These are phyloP conservation scores for Barbarea vulgaris DNA, from an alignment of 345 rosid species.

Conservation along the genomic window DNA sequence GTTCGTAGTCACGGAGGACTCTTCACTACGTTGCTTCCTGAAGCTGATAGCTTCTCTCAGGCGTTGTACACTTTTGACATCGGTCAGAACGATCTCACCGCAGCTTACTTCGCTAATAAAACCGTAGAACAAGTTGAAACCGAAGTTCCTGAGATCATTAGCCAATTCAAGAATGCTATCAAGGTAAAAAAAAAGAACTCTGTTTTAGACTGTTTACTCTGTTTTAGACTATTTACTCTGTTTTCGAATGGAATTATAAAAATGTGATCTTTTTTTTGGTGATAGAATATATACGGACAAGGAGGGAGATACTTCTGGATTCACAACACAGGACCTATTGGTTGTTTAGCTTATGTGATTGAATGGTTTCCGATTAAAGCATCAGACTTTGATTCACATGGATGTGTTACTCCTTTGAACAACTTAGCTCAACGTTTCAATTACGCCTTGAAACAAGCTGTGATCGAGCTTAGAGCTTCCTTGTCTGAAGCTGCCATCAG, in stretches of 20 bases:
- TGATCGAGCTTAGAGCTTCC: slow-evolving; percentile 46
- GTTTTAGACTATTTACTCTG: neutral
- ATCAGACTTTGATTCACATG: slow-evolving; percentile 56
- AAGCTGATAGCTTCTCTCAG: slow-evolving; percentile 44
- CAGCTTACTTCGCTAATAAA: slow-evolving; percentile 59
- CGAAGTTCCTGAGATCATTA: slow-evolving; percentile 52
- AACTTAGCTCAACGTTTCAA: slow-evolving; percentile 65
- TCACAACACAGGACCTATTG: slow-evolving; percentile 73
- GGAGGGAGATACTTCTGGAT: slow-evolving; percentile 83
- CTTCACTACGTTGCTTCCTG: slow-evolving; percentile 49
- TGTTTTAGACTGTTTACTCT: neutral
- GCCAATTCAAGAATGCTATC: slow-evolving; percentile 46
- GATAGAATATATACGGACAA: slow-evolving; percentile 52
- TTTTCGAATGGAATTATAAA: neutral
- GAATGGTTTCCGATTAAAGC: slow-evolving; percentile 52
- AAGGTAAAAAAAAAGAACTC: slow-evolving; percentile 39
- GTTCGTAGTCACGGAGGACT: slow-evolving; percentile 54
- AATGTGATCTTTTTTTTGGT: neutral
- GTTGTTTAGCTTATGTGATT: slow-evolving; percentile 63
- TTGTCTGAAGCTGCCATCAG: slow-evolving; percentile 54
- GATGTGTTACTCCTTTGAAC: slow-evolving; percentile 62
- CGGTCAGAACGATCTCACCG: slow-evolving; percentile 74
- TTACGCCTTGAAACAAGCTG: slow-evolving; percentile 45
- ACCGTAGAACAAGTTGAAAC: slow-evolving; percentile 47
- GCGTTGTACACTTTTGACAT: slow-evolving; percentile 76